A percentile compares a stretch with the other conserved stretches of the same genome.
Conservation (phyloP, 2,329 filamentous ascomycete genomes). For the Coniochaeta hoffmannii region DNA sequence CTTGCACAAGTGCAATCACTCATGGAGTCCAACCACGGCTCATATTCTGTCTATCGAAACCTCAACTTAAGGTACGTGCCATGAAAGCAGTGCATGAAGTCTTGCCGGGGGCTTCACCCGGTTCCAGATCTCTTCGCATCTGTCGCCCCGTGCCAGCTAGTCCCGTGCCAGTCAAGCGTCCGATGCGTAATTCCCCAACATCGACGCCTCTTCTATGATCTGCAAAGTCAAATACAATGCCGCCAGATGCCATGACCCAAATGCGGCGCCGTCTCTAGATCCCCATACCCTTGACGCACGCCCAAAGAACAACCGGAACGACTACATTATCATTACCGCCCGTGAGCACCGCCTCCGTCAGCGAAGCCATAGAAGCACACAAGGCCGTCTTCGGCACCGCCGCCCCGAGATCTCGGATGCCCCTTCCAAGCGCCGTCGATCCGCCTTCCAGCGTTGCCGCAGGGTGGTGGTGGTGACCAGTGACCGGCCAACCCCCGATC, state of each 20-base stretch:
- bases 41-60: no score
- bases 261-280: constrained; percentile 32
- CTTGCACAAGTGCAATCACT: no score
- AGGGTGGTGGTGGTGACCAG: constrained; percentile 32
- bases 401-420: constrained; percentile 45
- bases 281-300: constrained; percentile 73
- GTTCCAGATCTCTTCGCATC: no score
- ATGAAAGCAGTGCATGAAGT: no score
- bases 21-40: no score
- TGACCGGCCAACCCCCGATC: constrained; percentile 70
- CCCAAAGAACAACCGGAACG: constrained; percentile 88
- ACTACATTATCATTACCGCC: constrained; percentile 98
- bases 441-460: not conserved
- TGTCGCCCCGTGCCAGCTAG: no score
- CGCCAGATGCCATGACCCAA: not conserved
- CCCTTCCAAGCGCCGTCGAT: not conserved
- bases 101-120: no score
- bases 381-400: constrained; percentile 63
- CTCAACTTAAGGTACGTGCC: no score
- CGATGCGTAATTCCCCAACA: not conserved
- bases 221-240: not conserved
- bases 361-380: constrained; percentile 73
- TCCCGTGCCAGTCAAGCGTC: no score
- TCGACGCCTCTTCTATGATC: not conserved
- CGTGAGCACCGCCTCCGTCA: constrained; percentile 91